Conservation (phyloP, 352 stramenopile genomes). For the Phytophthora nicotianae region DNA sequence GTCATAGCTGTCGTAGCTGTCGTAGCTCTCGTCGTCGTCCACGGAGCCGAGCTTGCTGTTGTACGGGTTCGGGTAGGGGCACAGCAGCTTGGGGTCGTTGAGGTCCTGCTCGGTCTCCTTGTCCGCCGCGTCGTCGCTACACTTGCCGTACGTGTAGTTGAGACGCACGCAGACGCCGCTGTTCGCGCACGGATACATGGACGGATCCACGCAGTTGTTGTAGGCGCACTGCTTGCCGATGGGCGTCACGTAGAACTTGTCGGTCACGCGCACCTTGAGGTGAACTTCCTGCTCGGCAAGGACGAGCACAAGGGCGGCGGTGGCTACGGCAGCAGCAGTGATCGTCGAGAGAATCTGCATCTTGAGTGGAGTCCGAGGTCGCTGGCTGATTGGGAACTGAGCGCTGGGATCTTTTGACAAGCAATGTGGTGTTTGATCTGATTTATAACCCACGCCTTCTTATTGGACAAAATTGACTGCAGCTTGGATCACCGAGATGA, state of each 20-base stretch:
- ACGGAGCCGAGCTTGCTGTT: conserved; percentile 35
- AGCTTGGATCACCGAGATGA: neutral
- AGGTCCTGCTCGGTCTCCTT: conserved; percentile 25
- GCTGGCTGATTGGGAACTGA: conserved; percentile 4
- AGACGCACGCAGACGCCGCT: conserved; percentile 49
- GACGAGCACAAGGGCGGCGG: conserved; percentile 20
- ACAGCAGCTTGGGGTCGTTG: conserved; percentile 41
- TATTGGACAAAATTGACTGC: neutral
- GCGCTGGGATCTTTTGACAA: neutral
- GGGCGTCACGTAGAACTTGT: conserved; percentile 64
- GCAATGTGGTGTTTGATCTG: neutral
- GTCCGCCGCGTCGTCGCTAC: conserved; percentile 31
- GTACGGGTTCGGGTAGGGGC: conserved; percentile 50
- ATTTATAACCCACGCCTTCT: conserved; percentile 1
- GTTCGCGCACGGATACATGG: conserved; percentile 60
- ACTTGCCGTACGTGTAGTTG: conserved; percentile 63
- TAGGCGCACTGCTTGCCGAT: conserved; percentile 66
- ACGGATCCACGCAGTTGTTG: conserved; percentile 57
- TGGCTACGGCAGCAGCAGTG: conserved; percentile 13
- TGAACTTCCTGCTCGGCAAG: conserved; percentile 39
- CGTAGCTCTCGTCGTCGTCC: conserved; percentile 17
- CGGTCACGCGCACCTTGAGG: conserved; percentile 42
- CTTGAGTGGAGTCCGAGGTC: neutral
- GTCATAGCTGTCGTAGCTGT: conserved; percentile 12
- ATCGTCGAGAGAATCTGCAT: conserved; percentile 38